A percentile compares a stretch with the other conserved stretches of the same genome.
Evolutionary conservation across 768 basidiomycete genomes (phyloP).

Genomic region (Trichaptum fuscoviolaceum): DNA sequence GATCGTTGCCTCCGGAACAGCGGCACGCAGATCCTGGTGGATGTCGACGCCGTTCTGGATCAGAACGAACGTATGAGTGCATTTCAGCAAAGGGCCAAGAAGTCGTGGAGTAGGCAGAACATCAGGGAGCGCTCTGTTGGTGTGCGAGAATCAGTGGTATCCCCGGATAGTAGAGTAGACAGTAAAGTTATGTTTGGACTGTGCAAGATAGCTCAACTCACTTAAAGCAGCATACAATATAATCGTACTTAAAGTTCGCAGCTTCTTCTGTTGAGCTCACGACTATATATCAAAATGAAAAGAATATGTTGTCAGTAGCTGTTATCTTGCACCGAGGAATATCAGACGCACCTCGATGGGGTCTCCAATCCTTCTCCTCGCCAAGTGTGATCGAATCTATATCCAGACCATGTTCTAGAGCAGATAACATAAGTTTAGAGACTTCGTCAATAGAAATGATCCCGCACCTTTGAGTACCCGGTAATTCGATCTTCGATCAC

Average conservation of each 20-base stretch:
- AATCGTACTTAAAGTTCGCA: conserved; percentile 22
- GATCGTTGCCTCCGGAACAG: conserved; percentile 14
- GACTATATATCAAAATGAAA: conserved; percentile 4
- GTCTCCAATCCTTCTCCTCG: conserved; percentile 13
- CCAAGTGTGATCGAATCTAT: conserved; percentile 20
- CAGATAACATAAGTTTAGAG: background rate
- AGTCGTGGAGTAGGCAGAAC: conserved; percentile 15
- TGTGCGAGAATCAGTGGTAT: background rate
- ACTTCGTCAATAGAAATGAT: conserved; percentile 7
- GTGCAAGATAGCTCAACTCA: conserved; percentile 6
- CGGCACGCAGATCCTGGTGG: conserved; percentile 18
- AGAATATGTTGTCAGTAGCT: background rate
- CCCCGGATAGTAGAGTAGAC: background rate
- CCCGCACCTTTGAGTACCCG: conserved; percentile 6
- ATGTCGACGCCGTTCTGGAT: conserved; percentile 32
- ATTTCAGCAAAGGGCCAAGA: conserved; percentile 21
- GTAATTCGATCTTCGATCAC: conserved; percentile 10
- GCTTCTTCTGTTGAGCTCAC: conserved; percentile 22
- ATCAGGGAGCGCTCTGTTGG: conserved; percentile 14
- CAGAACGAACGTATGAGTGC: conserved; percentile 22
- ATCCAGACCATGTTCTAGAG: conserved; percentile 19
- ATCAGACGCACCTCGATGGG: conserved; percentile 10
- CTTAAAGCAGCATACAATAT: conserved; percentile 25
- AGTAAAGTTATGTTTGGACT: background rate
- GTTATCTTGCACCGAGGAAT: background rate